A percentile compares a stretch with the other conserved stretches of the same genome.
Evolutionary conservation across 2,329 filamentous ascomycete species (phyloP).

Genomic region (Apiospora kogelbergensis): DNA sequence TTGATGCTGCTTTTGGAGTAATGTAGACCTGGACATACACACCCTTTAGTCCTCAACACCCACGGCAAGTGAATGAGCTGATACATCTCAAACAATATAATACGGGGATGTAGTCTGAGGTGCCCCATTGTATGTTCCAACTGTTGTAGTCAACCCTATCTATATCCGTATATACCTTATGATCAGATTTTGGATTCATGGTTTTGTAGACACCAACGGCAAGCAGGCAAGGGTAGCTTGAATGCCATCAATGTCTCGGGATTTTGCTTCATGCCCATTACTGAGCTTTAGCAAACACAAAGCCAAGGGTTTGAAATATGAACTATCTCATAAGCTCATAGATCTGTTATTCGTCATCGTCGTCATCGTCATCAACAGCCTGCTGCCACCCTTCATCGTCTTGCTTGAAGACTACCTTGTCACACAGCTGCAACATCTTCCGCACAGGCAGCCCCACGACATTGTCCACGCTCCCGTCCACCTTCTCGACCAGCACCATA

Average conservation of each 20-base stretch:
- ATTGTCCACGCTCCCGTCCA: conserved; percentile 91
- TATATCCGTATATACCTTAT: not conserved
- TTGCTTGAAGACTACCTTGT: conserved; percentile 79
- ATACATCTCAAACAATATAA: not conserved
- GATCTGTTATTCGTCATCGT: not conserved
- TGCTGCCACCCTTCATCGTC: conserved; percentile 50
- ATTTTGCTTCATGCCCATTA: not conserved
- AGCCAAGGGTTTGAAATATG: not conserved
- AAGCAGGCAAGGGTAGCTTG: not conserved
- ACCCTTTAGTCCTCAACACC: not conserved
- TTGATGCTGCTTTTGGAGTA: too few relatives aligned
- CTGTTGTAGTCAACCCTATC: not conserved
- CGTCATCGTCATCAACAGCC: conserved; percentile 21
- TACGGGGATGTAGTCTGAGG: not conserved
- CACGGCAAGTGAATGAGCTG: not conserved
- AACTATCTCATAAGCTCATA: not conserved
- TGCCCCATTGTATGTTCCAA: not conserved
- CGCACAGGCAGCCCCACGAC: conserved; percentile 88
- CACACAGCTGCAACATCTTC: conserved; percentile 75
- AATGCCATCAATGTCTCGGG: too few relatives aligned
- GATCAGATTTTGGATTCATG: not conserved
- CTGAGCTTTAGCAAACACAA: not conserved
- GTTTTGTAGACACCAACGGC: not conserved
- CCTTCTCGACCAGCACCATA: conserved; percentile 81
- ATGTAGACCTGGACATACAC: not conserved